Conservation (phyloP, 1,284 basidiomycete species). For the Malassezia psittaci region DNA sequence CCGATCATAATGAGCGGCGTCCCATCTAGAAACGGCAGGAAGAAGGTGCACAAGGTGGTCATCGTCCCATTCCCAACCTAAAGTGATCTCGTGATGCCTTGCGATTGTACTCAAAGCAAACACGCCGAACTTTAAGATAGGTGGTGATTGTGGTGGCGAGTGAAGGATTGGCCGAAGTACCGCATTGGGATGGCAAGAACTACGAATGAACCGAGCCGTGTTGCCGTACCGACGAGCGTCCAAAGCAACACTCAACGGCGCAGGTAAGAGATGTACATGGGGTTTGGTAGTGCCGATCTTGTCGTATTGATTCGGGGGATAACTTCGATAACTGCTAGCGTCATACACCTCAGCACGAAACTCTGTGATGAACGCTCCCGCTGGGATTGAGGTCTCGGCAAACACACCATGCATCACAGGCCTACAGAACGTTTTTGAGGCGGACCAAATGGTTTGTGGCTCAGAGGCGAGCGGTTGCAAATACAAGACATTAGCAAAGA, state of each 20-base stretch:
- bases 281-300: conserved; percentile 53
- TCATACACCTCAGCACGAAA: conserved; percentile 46
- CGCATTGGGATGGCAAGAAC: conserved; percentile 79
- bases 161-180: conserved; percentile 65
- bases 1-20: conserved; percentile 24
- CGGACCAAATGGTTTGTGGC: conserved; percentile 48
- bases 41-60: conserved; percentile 73
- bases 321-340: conserved; percentile 45
- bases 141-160: conserved; percentile 45
- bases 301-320: conserved; percentile 55
- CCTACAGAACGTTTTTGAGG: conserved; percentile 46
- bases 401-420: conserved; percentile 50
- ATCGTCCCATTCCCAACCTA: conserved; percentile 97
- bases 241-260: conserved; percentile 68
- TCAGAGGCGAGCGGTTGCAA: conserved; percentile 25
- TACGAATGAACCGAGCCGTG: conserved; percentile 65
- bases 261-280: conserved; percentile 69
- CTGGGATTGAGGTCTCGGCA: conserved; percentile 44
- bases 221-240: conserved; percentile 72
- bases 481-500: conserved; percentile 36
- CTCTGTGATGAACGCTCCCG: conserved; percentile 48
- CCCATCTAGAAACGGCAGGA: conserved; percentile 56
- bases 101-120: conserved; percentile 70
- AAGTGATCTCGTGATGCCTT: conserved; percentile 72
- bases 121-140: conserved; percentile 64